Evolutionary conservation across 1,284 basidiomycete genomes (phyloP).

Genomic region (Cronartium quercuum): DNA sequence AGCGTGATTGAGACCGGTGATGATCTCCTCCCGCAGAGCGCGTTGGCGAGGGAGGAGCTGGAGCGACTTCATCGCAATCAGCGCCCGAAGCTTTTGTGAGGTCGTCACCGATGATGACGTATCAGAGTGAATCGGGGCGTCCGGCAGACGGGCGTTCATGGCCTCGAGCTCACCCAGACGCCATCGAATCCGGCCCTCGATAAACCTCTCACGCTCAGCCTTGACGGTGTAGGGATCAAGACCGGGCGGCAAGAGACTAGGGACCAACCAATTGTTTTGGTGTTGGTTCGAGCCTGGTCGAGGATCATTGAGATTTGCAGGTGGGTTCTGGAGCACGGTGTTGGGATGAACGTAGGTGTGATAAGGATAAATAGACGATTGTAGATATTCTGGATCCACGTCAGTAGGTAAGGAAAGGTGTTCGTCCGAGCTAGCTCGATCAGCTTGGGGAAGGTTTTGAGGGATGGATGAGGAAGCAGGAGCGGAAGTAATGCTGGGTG

Average conservation of each 20-base stretch:
- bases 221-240: constrained; percentile 85
- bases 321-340: neutral
- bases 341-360: constrained; percentile 22
- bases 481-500: neutral
- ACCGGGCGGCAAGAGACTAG: constrained; percentile 83
- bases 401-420: neutral
- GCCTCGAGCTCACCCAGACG: constrained; percentile 81
- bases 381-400: neutral
- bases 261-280: constrained; percentile 59
- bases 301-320: neutral
- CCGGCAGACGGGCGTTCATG: constrained; percentile 68
- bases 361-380: constrained; percentile 4
- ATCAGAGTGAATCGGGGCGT: constrained; percentile 55
- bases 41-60: constrained; percentile 85
- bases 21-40: constrained; percentile 73
- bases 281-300: constrained; percentile 17
- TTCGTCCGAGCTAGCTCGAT: neutral
- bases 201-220: constrained; percentile 82
- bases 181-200: constrained; percentile 82
- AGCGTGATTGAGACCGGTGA: constrained; percentile 79
- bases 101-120: constrained; percentile 50
- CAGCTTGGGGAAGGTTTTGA: neutral
- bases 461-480: neutral
- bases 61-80: constrained; percentile 93
- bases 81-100: constrained; percentile 65